phyloP scores from a whole-genome alignment of 2,329 filamentous ascomycete species.

The Drechslerella dactyloides region DNA sequence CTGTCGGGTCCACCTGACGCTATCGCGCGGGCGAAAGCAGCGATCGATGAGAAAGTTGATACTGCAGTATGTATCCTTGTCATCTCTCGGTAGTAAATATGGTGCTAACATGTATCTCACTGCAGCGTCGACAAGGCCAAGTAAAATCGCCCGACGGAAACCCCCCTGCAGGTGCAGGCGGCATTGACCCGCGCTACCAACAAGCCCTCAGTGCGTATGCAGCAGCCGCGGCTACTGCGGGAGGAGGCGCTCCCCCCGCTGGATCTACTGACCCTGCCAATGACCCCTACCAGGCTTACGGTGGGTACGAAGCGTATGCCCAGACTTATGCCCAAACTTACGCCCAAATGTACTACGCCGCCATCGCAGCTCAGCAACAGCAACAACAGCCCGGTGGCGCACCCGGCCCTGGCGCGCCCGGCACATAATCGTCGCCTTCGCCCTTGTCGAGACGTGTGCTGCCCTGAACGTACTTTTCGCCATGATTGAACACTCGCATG shows the following conservation, averaged over 20 bases:
- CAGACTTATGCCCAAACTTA: constrained; percentile 55
- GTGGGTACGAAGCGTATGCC: constrained; percentile 55
- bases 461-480: constrained; percentile 43
- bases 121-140: constrained; percentile 47
- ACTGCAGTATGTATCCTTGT: constrained; percentile 71
- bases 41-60: constrained; percentile 91
- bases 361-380: constrained; percentile 54
- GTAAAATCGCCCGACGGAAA: constrained; percentile 33
- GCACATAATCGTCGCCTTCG: constrained; percentile 39
- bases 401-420: constrained; percentile 33
- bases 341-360: constrained; percentile 55
- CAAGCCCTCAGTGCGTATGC: constrained; percentile 46
- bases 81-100: neutral
- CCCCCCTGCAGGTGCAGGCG: constrained; percentile 16
- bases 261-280: constrained; percentile 47
- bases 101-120: constrained; percentile 18
- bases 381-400: constrained; percentile 48
- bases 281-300: constrained; percentile 55
- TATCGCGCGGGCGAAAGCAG: constrained; percentile 79
- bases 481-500: constrained; percentile 48
- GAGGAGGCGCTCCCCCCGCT: constrained; percentile 20
- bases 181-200: constrained; percentile 39
- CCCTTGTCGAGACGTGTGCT: constrained; percentile 33
- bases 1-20: constrained; percentile 78
- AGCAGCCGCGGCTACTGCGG: constrained; percentile 39